A percentile compares a stretch with the other conserved stretches of the same genome.
Conservation (phyloP, 768 basidiomycete genomes). For the Tylopilus sp. region DNA sequence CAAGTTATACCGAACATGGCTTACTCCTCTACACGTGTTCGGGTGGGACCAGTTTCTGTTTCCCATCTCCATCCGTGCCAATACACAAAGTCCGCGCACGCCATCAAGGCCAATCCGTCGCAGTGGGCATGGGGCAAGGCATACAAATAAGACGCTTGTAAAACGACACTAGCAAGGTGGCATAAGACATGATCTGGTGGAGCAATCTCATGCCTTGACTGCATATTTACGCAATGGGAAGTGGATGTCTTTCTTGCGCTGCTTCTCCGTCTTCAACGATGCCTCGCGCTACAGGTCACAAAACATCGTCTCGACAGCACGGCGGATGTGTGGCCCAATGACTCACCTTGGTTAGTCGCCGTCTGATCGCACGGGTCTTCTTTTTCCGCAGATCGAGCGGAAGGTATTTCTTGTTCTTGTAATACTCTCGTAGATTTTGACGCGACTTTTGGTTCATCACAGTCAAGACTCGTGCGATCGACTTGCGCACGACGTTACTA, state of each 20-base stretch:
- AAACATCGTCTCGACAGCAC: constrained; percentile 3
- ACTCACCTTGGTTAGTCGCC: constrained; percentile 85
- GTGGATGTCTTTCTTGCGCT: constrained; percentile 91
- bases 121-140: constrained; percentile 35
- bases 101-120: neutral
- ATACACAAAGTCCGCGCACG: neutral
- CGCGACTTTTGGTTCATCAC: constrained; percentile 99
- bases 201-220: constrained; percentile 73
- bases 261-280: constrained; percentile 85
- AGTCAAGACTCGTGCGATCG: constrained; percentile 95
- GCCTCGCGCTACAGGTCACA: constrained; percentile 62
- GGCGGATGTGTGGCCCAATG: neutral
- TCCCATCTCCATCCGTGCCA: constrained; percentile 7
- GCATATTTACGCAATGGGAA: constrained; percentile 94
- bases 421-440: constrained; percentile 94
- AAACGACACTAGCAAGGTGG: constrained; percentile 22
- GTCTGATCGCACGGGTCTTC: constrained; percentile 98
- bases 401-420: constrained; percentile 94
- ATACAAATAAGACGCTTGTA: constrained; percentile 36
- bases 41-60: constrained; percentile 1
- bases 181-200: constrained; percentile 8
- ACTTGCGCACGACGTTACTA: constrained; percentile 96
- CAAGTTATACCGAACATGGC: constrained; percentile 14
- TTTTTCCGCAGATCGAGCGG: constrained; percentile 97
- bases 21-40: constrained; percentile 27